Percentiles rank a stretch among this genome's conserved stretches.
phyloP scores from a whole-genome alignment of 2,329 filamentous ascomycete species.

The Thermoascus crustaceus region DNA sequence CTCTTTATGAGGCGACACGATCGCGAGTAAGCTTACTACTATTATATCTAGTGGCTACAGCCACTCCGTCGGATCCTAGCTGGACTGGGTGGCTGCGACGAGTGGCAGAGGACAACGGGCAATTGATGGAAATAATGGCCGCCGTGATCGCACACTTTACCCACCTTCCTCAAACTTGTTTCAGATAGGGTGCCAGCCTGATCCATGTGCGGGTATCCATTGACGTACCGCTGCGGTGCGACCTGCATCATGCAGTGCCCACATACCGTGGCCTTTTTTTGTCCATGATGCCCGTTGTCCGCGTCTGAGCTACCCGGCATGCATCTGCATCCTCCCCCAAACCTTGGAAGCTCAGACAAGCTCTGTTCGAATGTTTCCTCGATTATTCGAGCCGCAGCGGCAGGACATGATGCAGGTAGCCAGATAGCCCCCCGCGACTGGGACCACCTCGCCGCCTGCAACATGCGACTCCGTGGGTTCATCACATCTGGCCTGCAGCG shows the following conservation, averaged over 20 bases:
- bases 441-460: too few species aligned
- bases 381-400: too few species aligned
- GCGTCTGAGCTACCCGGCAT: too few species aligned
- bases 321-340: too few species aligned
- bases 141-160: background rate
- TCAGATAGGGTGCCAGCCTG: slow-evolving; percentile 1
- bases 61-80: background rate
- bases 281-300: too few species aligned
- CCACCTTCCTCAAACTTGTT: background rate
- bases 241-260: slow-evolving; percentile 1
- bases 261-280: slow-evolving; percentile 2
- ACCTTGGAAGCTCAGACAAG: too few species aligned
- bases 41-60: background rate
- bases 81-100: background rate
- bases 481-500: too few species aligned
- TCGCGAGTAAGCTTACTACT: slow-evolving; percentile 1
- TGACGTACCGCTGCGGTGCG: slow-evolving; percentile 1
- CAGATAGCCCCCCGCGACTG: too few species aligned
- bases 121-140: background rate
- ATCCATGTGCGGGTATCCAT: slow-evolving; percentile 1
- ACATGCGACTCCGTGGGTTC: too few species aligned
- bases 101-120: slow-evolving; percentile 1
- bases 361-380: too few species aligned
- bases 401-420: too few species aligned
- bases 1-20: background rate